Base-by-base conservation (phyloP, 139 green algal species). In the Chlamydomonas sp. region DNA sequence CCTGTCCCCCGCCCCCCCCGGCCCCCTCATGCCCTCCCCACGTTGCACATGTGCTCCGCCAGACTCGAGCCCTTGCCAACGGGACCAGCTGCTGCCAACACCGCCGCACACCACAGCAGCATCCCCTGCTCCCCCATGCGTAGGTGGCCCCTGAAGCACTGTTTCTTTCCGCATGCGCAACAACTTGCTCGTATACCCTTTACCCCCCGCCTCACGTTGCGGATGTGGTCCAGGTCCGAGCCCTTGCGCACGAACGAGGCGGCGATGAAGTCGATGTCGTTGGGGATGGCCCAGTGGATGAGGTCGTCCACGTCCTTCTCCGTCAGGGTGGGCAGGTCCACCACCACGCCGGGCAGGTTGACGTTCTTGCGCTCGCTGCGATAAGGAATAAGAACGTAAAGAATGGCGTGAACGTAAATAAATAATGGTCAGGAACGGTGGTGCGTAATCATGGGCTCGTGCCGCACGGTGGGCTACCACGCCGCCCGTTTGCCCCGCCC, bases 231-330 rank as follows among this genome's bases (percentile, higher is more conserved):
- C 3, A 99, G 67, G 87, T 99, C 98, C 2, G 74, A 90, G 74
- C 95, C 98, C 93, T 99, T 99, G 80, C 97, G 94, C 88, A 99
- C 98, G 90, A 99, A 99, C 7, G 97, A 99, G 2, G 98, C 98
- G 57, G 98, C 97, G 88, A 99, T 97, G 90, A 99, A 98, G 94
- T 99, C 98, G 58, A 99, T 98, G 80, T 98, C 95, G 90, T 99
- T 99, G 88, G 96, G 95, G 60, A 99, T 90, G 75, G 97, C 98
- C 98, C 97, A 99, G 74, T 98, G 92, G 7, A 97, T 63, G 10
- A 99, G 93, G 90, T 99, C 98, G 2, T 97, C 92, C 72, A 97
- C 91, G 89, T 99, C 98, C 94, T 99, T 99, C 31, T 97, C 95
- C 1, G 98, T 99, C 88, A 99, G 90, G 2, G 97, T 99, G 66